A percentile compares a stretch with the other conserved stretches of the same genome.
Evolutionary conservation across 768 basidiomycete genomes (phyloP).

Genomic region (Tricholoma hemisulphureum): DNA sequence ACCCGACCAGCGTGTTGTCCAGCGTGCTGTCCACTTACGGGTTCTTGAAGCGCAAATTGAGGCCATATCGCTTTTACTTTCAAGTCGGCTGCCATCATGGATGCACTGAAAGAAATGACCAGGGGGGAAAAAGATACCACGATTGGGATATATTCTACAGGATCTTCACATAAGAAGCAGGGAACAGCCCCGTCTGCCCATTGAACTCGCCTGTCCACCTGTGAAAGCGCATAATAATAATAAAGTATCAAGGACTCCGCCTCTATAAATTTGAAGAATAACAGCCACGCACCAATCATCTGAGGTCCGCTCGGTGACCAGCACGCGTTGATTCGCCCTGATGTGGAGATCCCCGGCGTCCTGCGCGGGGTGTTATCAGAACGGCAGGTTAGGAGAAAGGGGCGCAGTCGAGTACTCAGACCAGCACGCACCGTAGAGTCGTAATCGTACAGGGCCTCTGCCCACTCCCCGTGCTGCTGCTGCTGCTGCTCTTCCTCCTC

Average conservation of each 20-base stretch:
- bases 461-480: slow-evolving; percentile 88
- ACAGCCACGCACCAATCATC: slow-evolving; percentile 64
- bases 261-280: too few species aligned
- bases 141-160: slow-evolving; percentile 33
- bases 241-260: too few species aligned
- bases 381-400: background rate
- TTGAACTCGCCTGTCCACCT: slow-evolving; percentile 72
- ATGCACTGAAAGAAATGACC: too few species aligned
- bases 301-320: slow-evolving; percentile 63
- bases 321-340: slow-evolving; percentile 54
- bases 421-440: slow-evolving; percentile 48
- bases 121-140: too few species aligned
- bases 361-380: slow-evolving; percentile 32
- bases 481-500: slow-evolving; percentile 33
- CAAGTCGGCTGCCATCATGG: too few species aligned
- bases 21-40: too few species aligned
- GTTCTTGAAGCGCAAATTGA: too few species aligned
- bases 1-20: too few species aligned
- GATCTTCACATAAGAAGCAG: slow-evolving; percentile 67
- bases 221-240: slow-evolving; percentile 3
- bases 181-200: slow-evolving; percentile 59
- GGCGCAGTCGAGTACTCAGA: background rate
- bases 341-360: slow-evolving; percentile 68
- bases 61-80: too few species aligned
- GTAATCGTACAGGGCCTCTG: slow-evolving; percentile 76